Base-by-base conservation (phyloP, 495 filamentous ascomycete species). In the Wilcoxina mikolae region DNA sequence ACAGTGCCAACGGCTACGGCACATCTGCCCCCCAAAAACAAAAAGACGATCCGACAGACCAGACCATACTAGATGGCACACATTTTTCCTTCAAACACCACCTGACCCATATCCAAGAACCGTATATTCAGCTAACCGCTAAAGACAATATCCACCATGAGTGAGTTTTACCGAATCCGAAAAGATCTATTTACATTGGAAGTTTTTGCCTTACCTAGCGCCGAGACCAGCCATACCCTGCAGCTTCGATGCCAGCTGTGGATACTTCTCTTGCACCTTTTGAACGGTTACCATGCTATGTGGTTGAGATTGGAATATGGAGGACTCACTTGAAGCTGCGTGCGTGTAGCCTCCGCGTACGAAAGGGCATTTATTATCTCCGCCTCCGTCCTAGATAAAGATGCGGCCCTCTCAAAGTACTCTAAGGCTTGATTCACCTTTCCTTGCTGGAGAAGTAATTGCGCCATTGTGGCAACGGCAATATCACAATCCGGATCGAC, bases 401-500 rank as follows among this genome's bases (percentile, higher is more conserved):
- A 86, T 11, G 91, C 91, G 1, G 91, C 91, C 27, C 85, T 82
- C 74, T 96, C 87, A 61, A 99, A 99, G 73, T 96, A 96, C 69
- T 85, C 87, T 42, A 99, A 80, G 2, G 91, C 91, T 55, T 95
- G 85, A 18, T 81, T 85, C 33, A 96, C 93, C 72, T 95, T 94
- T 64, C 90, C 90, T 72, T 96, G 91, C 67, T 99, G 93, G 20
- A 99, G 76, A 25, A 96, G 79, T n/a, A 99, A 76, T 69, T 99
- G 91, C 4, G 91, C 91, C 91, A 99, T 96, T 41, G 91, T 99
- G 41, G 93, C 91, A 20, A 99, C 91, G 45, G 91, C 91, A 64
- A 99, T 96, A 65, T 99, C 91, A 66, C 91, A 96, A 68, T 99
- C 91, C 28, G 93, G 91, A 65, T 99, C 91, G 64, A 99, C 89